Conservation (phyloP, 768 basidiomycete genomes). For the Lactifluus subvellereus region DNA sequence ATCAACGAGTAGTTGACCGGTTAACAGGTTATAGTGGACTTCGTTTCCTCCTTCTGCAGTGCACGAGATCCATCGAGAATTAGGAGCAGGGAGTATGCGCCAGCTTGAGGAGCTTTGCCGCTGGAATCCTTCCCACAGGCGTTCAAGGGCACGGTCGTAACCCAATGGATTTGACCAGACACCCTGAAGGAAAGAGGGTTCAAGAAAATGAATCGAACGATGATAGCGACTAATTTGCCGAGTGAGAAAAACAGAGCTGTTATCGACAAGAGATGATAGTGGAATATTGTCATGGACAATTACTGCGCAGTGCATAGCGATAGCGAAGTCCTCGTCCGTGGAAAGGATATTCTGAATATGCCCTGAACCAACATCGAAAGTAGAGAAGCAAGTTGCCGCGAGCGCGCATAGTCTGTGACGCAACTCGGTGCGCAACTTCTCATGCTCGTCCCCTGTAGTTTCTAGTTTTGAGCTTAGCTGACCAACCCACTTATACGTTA, state of each 20-base stretch:
- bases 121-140: not conserved
- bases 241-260: not conserved
- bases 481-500: not conserved
- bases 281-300: not conserved
- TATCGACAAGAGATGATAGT: not conserved
- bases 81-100: not conserved
- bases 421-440: not conserved
- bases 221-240: not conserved
- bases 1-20: not conserved
- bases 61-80: slow-evolving; percentile 6
- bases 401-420: not conserved
- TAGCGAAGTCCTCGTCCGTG: not conserved
- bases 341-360: not conserved
- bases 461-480: not conserved
- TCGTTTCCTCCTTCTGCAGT: not conserved
- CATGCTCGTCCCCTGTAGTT: not conserved
- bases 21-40: slow-evolving; percentile 4
- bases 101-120: not conserved
- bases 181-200: not conserved
- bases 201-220: not conserved
- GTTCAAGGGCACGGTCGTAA: not conserved
- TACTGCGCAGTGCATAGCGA: slow-evolving; percentile 3
- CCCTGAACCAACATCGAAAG: not conserved
- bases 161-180: not conserved
- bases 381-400: slow-evolving; percentile 1